Evolutionary conservation across 2,329 filamentous ascomycete genomes (phyloP), one percentile per base, ranked within the genome.

Genomic region (Microdochium bolleyi): DNA sequence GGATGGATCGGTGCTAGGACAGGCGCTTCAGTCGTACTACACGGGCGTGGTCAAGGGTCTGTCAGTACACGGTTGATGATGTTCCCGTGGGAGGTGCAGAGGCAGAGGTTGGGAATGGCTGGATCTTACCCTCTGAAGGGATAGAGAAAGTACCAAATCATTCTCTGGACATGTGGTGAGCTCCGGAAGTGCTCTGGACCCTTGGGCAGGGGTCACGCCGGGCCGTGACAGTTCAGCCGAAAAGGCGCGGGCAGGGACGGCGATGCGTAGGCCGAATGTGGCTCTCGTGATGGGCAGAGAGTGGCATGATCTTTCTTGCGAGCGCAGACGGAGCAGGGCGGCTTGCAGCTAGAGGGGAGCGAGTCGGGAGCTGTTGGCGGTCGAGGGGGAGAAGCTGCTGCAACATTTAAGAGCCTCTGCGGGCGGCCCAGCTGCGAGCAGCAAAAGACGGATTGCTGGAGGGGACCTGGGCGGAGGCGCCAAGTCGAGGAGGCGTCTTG

Each of bases 61-160:
- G 51, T 60, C 46, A 64, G 57, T 37, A 60, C 50, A 49, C 50
- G 34, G 44, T 41, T 32, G 24, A 19, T 38, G 51, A 13, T 37
- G 24, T 30, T 19, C 3, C 48, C 24, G 14, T n/a, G 13, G 27
- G 32, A 14, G 30, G 30, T 10, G n/a, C 9, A 48, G 34, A 9
- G 19, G 48, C 46, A 22, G 27, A 22, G 19, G 48, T 5, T 3
- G 25, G 49, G n/a, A 48, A 7, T 13, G 44, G 49, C 25, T 27
- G 24, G 51, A 55, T 46, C 85, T 69, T 71, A 88, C 86, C 87
- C 85, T 79, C 87, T 79, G 60, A 91, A 75, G 64, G 87, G 87
- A 72, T 87, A 90, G 59, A 91, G 73, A 51, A 91, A 71, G 73
- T 87, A 89, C 85, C 85, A 89, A 71, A 89, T 85, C 85, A 89